Conservation (phyloP, 352 stramenopile species). For the Aphanomyces cochlioides region DNA sequence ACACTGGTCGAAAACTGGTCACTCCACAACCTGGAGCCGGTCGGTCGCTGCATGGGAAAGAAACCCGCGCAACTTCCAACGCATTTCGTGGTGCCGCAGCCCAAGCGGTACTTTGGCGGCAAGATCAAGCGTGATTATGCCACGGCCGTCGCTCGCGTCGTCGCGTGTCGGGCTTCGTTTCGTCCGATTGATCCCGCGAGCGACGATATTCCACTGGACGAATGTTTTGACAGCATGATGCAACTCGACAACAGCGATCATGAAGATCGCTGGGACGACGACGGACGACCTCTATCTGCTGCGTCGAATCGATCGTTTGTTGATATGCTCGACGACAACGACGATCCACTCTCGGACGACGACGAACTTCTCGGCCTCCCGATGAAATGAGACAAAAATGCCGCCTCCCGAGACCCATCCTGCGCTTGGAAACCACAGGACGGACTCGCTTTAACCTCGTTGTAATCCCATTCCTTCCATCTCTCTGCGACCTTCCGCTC, state of each 20-base stretch:
- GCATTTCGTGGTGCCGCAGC: slow-evolving; percentile 13
- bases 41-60: slow-evolving; percentile 10
- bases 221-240: slow-evolving; percentile 14
- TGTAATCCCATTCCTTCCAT: neutral
- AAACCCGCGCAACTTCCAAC: neutral
- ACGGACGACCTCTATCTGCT: neutral
- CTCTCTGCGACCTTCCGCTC: neutral
- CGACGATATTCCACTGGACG: slow-evolving; percentile 8
- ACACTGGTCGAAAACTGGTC: too few relatives aligned
- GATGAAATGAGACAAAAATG: slow-evolving; percentile 1
- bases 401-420: neutral
- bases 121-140: neutral
- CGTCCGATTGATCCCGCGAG: neutral
- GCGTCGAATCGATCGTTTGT: neutral
- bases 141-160: neutral
- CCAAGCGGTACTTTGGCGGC: slow-evolving; percentile 6
- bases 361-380: neutral
- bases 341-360: slow-evolving; percentile 14
- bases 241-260: neutral
- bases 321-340: neutral
- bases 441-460: too few relatives aligned
- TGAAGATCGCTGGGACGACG: neutral
- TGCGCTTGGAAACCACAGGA: neutral
- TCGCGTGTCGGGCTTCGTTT: neutral
- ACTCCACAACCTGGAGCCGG: too few relatives aligned